Evolutionary conservation across 441 rosid genomes (phyloP).

Genomic region (Brassica balearica): DNA sequence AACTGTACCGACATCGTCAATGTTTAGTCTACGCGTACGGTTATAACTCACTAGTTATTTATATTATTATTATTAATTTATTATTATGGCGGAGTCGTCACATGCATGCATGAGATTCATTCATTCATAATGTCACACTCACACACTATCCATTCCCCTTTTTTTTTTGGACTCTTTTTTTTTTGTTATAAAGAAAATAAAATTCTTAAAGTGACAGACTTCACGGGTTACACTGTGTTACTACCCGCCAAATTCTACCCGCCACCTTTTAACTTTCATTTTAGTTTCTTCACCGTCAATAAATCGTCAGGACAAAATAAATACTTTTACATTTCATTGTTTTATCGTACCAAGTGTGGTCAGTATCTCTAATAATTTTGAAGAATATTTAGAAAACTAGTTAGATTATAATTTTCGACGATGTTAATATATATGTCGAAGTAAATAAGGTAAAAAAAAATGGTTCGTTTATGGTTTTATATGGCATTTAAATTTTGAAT

Average conservation of each 20-base stretch:
- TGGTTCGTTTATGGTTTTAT: neutral
- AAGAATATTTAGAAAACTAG: neutral
- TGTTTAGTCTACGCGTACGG: too few relatives aligned
- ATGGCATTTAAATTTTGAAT: neutral
- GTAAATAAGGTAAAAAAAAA: neutral
- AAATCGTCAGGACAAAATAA: neutral
- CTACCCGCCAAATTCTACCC: conserved; percentile 39
- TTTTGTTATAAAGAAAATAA: neutral
- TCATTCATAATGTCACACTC: too few relatives aligned
- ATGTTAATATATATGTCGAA: neutral
- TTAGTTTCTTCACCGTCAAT: conserved; percentile 21
- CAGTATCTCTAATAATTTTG: neutral
- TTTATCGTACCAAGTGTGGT: neutral
- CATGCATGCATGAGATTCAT: too few relatives aligned
- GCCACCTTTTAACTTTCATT: conserved; percentile 26
- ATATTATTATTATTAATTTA: too few relatives aligned
- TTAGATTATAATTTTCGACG: neutral
- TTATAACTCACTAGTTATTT: too few relatives aligned
- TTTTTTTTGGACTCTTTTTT: too few relatives aligned
- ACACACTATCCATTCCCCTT: too few relatives aligned
- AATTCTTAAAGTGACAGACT: conserved; percentile 22
- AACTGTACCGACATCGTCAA: too few relatives aligned
- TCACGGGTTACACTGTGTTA: conserved; percentile 43
- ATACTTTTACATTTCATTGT: neutral
- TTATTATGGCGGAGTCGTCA: too few relatives aligned